Conservation (phyloP, 2,329 filamentous ascomycete species). For the Cladosporium halotolerans region DNA sequence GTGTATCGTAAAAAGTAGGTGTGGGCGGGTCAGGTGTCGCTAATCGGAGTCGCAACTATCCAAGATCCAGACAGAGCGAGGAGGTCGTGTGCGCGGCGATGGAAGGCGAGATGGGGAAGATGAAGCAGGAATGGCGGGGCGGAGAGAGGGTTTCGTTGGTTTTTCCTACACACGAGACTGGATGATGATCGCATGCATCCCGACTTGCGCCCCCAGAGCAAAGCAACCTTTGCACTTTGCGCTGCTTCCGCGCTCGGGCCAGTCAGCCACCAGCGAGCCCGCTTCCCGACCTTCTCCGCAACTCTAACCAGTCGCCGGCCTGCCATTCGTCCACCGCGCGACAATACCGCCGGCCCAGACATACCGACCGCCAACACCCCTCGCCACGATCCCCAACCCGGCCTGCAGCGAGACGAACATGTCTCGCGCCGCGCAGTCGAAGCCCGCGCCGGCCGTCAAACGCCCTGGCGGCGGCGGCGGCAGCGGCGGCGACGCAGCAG, state of each 20-base stretch:
- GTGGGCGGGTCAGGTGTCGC: not conserved
- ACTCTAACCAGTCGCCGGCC: not conserved
- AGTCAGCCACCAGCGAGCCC: not conserved
- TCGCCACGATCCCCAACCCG: not conserved
- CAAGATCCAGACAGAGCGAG: too few relatives aligned
- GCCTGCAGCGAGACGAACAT: constrained; percentile 19
- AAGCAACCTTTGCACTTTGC: not conserved
- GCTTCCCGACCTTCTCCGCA: not conserved
- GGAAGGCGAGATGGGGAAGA: constrained; percentile 9
- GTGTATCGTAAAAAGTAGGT: not conserved
- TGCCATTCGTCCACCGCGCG: constrained; percentile 4
- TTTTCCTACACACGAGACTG: not conserved
- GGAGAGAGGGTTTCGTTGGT: constrained; percentile 3
- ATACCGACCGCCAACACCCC: not conserved
- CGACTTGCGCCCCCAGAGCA: not conserved
- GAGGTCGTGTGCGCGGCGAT: not conserved
- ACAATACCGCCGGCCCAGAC: constrained; percentile 7
- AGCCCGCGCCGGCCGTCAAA: constrained; percentile 20
- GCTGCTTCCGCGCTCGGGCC: not conserved
- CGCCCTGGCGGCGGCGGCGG: constrained; percentile 15
- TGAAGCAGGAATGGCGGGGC: not conserved
- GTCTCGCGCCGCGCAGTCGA: constrained; percentile 29
- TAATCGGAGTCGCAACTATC: too few relatives aligned
- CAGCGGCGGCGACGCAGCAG: constrained; percentile 17
- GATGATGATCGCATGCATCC: constrained; percentile 4